Conservation (phyloP, 208 protist species). For the Leishmania mexicana region DNA sequence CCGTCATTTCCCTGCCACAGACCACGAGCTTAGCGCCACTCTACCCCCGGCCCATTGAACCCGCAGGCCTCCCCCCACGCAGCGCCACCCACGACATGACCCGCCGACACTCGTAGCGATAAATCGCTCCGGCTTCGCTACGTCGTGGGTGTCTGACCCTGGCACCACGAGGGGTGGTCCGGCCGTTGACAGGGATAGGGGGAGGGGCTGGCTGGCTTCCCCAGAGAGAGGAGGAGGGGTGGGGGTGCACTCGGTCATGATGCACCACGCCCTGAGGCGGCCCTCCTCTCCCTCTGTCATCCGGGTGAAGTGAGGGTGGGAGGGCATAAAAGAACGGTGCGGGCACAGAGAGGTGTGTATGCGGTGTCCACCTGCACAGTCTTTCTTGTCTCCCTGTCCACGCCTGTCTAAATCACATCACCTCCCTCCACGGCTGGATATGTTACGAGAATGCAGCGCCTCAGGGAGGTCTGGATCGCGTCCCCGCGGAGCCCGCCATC, state of each 20-base stretch:
- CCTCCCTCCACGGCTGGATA: slow-evolving; percentile 38
- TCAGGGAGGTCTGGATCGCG: slow-evolving; percentile 70
- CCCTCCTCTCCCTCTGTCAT: neutral
- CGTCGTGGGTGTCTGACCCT: neutral
- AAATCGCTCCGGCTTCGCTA: neutral
- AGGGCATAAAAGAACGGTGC: too few relatives aligned
- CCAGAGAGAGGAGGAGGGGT: neutral
- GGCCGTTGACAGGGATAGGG: neutral
- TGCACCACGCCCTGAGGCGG: neutral
- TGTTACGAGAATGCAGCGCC: slow-evolving; percentile 76
- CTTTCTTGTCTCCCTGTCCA: neutral
- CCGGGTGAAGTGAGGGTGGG: neutral
- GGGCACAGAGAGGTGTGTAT: neutral
- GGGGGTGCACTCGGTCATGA: neutral
- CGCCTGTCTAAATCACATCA: slow-evolving; percentile 5
- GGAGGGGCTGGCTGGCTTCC: neutral
- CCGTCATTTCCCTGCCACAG: neutral
- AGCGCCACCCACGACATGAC: neutral
- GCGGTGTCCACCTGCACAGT: neutral
- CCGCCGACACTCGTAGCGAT: neutral
- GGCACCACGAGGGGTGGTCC: neutral
- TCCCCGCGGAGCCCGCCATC: slow-evolving; percentile 58
- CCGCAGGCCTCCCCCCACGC: neutral
- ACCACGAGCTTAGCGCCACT: neutral
- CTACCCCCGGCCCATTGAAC: neutral